Conservation (phyloP, 352 stramenopile species). For the Phytophthora rubi region DNA sequence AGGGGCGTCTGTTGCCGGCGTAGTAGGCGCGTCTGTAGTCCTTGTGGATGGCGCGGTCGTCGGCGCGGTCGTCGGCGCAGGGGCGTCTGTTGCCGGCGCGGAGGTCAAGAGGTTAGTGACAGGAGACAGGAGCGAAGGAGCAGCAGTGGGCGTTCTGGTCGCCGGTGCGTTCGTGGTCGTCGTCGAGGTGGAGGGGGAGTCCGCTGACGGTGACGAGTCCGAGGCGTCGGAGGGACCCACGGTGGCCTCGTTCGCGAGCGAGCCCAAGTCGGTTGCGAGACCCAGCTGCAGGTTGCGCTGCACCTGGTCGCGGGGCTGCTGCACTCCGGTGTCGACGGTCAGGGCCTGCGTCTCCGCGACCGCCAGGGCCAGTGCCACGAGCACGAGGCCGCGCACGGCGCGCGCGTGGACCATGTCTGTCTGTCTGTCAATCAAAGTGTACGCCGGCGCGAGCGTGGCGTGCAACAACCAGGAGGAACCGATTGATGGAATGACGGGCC, state of each 20-base stretch:
- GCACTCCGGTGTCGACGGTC: neutral
- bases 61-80: neutral
- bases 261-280: neutral
- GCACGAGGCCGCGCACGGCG: constrained; percentile 23
- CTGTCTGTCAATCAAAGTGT: constrained; percentile 32
- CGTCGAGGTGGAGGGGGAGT: neutral
- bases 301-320: neutral
- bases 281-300: constrained; percentile 24
- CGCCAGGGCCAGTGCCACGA: constrained; percentile 22
- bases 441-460: constrained; percentile 36
- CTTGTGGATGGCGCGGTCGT: neutral
- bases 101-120: constrained; percentile 12
- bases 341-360: constrained; percentile 26
- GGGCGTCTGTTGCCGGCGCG: constrained; percentile 11
- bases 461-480: constrained; percentile 28
- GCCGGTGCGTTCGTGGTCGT: neutral
- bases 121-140: neutral
- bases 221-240: constrained; percentile 14
- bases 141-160: neutral
- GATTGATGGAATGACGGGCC: constrained; percentile 38
- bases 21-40: neutral
- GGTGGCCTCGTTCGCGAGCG: constrained; percentile 6
- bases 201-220: neutral
- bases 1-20: constrained; percentile 7
- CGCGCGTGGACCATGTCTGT: constrained; percentile 33